Evolutionary conservation across 768 basidiomycete genomes (phyloP).

Genomic region (Zangia roseola): DNA sequence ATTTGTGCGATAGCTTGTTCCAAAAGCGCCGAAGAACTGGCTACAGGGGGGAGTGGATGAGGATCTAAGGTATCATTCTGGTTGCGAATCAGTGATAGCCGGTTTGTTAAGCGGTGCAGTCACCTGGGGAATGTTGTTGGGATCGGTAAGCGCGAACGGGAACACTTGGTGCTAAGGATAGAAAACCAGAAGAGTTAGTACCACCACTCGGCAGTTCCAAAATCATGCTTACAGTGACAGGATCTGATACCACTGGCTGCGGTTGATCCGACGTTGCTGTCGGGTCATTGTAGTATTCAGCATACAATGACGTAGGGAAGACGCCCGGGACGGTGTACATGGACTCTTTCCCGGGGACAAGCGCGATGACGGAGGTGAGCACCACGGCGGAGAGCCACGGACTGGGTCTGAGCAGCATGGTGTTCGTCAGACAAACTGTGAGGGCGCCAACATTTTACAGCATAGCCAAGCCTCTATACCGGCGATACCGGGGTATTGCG

Average conservation of each 20-base stretch:
- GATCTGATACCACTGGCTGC: constrained; percentile 76
- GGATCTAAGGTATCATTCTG: constrained; percentile 60
- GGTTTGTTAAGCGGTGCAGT: not conserved
- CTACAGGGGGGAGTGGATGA: constrained; percentile 61
- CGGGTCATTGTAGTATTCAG: constrained; percentile 67
- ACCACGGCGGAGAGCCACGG: constrained; percentile 1
- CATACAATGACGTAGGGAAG: constrained; percentile 65
- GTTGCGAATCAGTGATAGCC: not conserved
- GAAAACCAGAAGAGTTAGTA: not conserved
- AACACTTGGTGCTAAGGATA: constrained; percentile 52
- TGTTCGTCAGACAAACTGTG: not conserved
- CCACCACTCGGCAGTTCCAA: not conserved
- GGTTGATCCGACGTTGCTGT: constrained; percentile 70
- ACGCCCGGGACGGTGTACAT: constrained; percentile 54
- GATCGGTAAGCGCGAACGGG: constrained; percentile 59
- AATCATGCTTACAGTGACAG: constrained; percentile 48
- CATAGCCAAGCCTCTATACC: constrained; percentile 8
- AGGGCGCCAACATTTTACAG: not conserved
- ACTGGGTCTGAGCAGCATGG: constrained; percentile 11
- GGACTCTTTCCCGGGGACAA: constrained; percentile 14
- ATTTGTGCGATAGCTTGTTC: constrained; percentile 56
- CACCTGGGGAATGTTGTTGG: constrained; percentile 54
- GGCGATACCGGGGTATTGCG: too few species aligned
- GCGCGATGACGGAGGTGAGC: constrained; percentile 1
- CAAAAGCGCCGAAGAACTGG: constrained; percentile 46